Conservation (phyloP, 1,284 basidiomycete genomes). For the Ceraceosorus guamensis region DNA sequence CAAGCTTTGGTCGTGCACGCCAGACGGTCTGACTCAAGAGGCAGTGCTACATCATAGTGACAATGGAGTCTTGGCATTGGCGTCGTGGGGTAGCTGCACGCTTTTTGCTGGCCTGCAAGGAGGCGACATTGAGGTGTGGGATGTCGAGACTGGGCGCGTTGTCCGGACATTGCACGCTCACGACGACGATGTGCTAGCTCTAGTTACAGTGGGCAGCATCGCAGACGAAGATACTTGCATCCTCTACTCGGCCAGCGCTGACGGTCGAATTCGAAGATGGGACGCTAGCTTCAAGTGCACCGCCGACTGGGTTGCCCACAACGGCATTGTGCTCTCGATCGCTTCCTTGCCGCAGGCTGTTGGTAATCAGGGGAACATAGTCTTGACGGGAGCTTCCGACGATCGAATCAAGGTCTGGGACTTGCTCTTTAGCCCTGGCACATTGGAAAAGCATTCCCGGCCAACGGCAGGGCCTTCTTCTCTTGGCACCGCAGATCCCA, state of each 20-base stretch:
- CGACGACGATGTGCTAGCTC: constrained; percentile 53
- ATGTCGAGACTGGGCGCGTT: constrained; percentile 77
- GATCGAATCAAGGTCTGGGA: constrained; percentile 43
- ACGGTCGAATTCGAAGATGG: constrained; percentile 32
- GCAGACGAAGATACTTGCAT: constrained; percentile 49
- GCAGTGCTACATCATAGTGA: constrained; percentile 54
- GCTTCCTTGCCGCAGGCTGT: constrained; percentile 13
- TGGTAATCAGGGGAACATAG: background rate
- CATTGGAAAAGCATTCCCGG: background rate
- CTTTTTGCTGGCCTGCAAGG: constrained; percentile 89
- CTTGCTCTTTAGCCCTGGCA: background rate
- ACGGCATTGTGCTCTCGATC: constrained; percentile 17
- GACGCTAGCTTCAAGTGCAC: constrained; percentile 41
- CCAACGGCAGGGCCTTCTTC: background rate
- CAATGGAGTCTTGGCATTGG: constrained; percentile 66
- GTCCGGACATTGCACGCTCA: constrained; percentile 79
- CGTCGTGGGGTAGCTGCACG: constrained; percentile 63
- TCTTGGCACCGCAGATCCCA: constrained; percentile 39
- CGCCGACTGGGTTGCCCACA: constrained; percentile 18
- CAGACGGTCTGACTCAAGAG: constrained; percentile 51
- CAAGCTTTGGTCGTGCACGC: constrained; percentile 73
- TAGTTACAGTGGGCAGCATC: constrained; percentile 13
- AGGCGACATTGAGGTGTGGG: constrained; percentile 80
- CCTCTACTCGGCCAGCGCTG: constrained; percentile 30
- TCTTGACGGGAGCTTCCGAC: constrained; percentile 24